phyloP scores from a whole-genome alignment of 495 filamentous ascomycete genomes.

The Staphylotrichum longicolle region DNA sequence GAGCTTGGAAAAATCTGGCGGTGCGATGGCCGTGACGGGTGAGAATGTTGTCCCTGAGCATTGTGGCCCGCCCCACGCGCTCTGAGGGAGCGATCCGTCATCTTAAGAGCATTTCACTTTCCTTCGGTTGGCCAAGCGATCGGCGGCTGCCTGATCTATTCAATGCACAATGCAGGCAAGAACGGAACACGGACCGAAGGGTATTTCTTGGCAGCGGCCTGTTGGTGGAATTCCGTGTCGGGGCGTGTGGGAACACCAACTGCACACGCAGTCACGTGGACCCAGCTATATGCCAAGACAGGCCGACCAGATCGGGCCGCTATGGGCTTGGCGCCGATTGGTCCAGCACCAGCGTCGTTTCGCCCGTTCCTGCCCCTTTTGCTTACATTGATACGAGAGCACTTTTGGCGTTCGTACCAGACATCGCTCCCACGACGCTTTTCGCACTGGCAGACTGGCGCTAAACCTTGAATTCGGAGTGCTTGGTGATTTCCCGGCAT shows the following conservation, averaged over 20 bases:
- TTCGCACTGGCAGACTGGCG: too few species aligned
- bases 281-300: background rate
- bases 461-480: background rate
- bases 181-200: background rate
- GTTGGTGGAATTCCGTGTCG: too few species aligned
- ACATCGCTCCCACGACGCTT: too few species aligned
- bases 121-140: background rate
- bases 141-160: slow-evolving; percentile 9
- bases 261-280: slow-evolving; percentile 11
- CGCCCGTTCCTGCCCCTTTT: slow-evolving; percentile 21
- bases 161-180: background rate
- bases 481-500: too few species aligned
- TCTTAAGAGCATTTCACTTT: background rate
- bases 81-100: background rate
- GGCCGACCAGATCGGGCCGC: background rate
- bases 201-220: background rate
- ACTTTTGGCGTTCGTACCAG: too few species aligned
- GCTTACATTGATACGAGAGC: background rate
- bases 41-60: background rate
- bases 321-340: slow-evolving; percentile 7
- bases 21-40: background rate
- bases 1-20: slow-evolving; percentile 2
- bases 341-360: background rate
- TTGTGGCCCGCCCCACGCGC: background rate
- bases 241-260: slow-evolving; percentile 7